A percentile compares a stretch with the other conserved stretches of the same genome.
These are phyloP conservation scores for Phytophthora fragariae DNA, from an alignment of 352 stramenopile genomes.

Conservation along the genomic window DNA sequence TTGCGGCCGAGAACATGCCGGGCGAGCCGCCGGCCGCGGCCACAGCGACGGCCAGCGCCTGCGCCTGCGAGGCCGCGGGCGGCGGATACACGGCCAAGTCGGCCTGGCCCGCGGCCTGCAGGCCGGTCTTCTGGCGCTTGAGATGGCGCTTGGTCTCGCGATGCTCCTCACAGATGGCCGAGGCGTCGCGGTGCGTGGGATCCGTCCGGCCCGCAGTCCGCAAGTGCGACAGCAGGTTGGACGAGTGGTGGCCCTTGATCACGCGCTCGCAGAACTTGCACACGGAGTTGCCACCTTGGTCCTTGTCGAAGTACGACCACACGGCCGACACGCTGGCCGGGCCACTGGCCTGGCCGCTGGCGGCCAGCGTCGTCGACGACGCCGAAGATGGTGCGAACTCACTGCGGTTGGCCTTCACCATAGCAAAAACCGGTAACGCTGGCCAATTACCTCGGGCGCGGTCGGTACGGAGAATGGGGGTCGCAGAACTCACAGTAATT, in stretches of 20 bases:
- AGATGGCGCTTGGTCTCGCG: constrained; percentile 81
- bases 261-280: constrained; percentile 89
- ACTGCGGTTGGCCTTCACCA: constrained; percentile 32
- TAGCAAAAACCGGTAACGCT: constrained; percentile 44
- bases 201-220: constrained; percentile 79
- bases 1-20: constrained; percentile 29
- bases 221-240: constrained; percentile 82
- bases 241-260: constrained; percentile 89
- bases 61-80: constrained; percentile 37
- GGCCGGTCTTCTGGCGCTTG: constrained; percentile 78
- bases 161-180: constrained; percentile 80
- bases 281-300: constrained; percentile 75
- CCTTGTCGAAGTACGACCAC: constrained; percentile 88
- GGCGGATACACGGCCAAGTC: constrained; percentile 65
- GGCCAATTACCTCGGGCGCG: background rate
- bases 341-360: constrained; percentile 16
- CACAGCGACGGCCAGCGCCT: constrained; percentile 52
- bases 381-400: constrained; percentile 31
- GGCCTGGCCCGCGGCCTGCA: constrained; percentile 38
- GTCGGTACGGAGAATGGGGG: constrained; percentile 4
- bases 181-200: constrained; percentile 73
- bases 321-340: constrained; percentile 78
- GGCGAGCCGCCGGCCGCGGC: constrained; percentile 49
- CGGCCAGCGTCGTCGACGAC: constrained; percentile 6
- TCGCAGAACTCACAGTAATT: constrained; percentile 2